Conservation (phyloP, 306 rosid genomes). For the Cicer yamashitae region DNA sequence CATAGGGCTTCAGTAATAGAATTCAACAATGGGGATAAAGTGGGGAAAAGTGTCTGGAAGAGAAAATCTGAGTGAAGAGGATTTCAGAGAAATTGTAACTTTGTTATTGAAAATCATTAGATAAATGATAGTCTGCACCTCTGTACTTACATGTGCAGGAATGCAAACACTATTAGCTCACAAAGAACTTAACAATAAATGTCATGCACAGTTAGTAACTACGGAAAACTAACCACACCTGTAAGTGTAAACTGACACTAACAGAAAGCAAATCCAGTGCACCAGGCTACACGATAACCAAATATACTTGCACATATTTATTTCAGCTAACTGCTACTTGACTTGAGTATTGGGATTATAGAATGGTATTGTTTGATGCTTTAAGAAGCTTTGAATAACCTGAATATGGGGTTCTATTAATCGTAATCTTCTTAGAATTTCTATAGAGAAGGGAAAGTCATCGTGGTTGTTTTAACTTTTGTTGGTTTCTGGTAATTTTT, state of each 20-base stretch:
- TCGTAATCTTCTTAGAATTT: constrained; percentile 33
- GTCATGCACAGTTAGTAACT: not conserved
- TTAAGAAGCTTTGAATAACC: constrained; percentile 30
- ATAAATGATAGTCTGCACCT: not conserved
- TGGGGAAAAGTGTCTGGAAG: not conserved
- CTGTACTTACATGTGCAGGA: not conserved
- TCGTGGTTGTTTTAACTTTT: constrained; percentile 34
- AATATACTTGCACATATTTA: constrained; percentile 8
- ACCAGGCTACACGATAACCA: not conserved
- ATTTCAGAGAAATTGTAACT: not conserved
- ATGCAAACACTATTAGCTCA: not conserved
- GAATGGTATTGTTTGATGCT: constrained; percentile 11
- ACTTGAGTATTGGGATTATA: constrained; percentile 22
- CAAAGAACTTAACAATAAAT: not conserved
- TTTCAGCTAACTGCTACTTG: constrained; percentile 16
- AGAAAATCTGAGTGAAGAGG: not conserved
- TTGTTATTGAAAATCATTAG: not conserved
- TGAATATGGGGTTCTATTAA: constrained; percentile 32
- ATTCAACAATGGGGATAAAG: not conserved
- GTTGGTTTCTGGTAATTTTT: constrained; percentile 33
- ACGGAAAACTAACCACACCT: not conserved
- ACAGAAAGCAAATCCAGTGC: not conserved
- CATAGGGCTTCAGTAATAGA: not conserved
- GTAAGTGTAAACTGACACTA: not conserved
- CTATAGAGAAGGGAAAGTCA: not conserved